Base-by-base conservation (phyloP, 768 basidiomycete genomes). In the Termitomyces heimii region DNA sequence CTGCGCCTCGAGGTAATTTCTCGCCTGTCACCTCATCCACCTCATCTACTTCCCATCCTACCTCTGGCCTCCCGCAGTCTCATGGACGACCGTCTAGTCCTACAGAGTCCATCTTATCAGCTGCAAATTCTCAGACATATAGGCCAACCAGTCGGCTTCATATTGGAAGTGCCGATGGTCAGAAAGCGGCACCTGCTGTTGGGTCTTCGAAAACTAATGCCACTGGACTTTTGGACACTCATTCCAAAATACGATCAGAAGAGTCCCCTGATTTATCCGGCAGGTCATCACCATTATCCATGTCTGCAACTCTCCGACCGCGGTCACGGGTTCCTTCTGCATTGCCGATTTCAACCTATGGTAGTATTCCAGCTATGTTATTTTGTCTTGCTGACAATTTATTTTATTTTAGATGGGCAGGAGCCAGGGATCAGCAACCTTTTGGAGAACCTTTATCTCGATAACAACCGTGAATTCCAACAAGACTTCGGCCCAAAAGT, bases 401-500 rank as follows among this genome's bases (percentile, higher is more conserved):
- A n/a, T n/a, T 47, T 56, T 42, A 24, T 10, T 22, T 48, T 64
- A 94, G 95, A 97, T 62, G 90, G 90, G 0, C 89, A 89, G 65
- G 96, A 98, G 66, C 86, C 90, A 44, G 91, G 89, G 9, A 92
- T 98, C 64, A 89, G 82, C 65, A 89, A 90, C 49, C 75, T 98
- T 13, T 75, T 99, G 22, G 97, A 98, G 67, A 88, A 91, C 56
- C 76, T 95, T 22, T 98, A 94, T 67, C 76, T 92, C 37, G 94
- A 95, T 67, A 92, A 87, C 59, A 86, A 84, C 65, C 85, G 86
- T 26, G 93, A 97, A 57, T 77, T 93, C 2, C 85, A 93, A 57
- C 80, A 88, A 29, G 95, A 99, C 65, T 96, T 99, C 66, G 96
- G 96, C 6, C 94, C 95, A 4, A 83, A 82, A 52, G 83, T 95